phyloP scores from a whole-genome alignment of 2,329 filamentous ascomycete species.

The Penicillium sp. region DNA sequence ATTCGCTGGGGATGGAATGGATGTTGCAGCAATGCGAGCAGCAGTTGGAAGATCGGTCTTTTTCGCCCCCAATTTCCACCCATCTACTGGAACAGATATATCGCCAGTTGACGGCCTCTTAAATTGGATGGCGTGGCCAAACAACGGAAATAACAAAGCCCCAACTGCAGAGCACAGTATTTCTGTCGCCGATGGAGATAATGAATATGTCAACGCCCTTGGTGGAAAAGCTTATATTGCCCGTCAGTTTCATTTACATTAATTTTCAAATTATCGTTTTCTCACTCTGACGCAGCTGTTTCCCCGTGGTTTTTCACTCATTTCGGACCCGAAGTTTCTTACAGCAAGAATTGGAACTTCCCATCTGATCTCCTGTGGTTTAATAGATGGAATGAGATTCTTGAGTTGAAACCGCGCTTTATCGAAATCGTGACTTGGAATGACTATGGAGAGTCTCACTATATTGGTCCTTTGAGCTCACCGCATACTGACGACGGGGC shows the following conservation, averaged over 20 bases:
- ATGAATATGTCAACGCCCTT: constrained; percentile 34
- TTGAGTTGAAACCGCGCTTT: constrained; percentile 48
- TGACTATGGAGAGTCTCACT: constrained; percentile 57
- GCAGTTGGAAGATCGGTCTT: constrained; percentile 46
- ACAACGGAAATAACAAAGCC: constrained; percentile 50
- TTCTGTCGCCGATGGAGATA: constrained; percentile 44
- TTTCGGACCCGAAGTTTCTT: constrained; percentile 45
- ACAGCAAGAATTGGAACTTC: constrained; percentile 54
- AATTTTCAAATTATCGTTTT: neutral
- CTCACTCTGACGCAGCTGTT: constrained; percentile 28
- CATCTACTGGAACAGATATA: constrained; percentile 37
- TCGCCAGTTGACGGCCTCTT: constrained; percentile 41
- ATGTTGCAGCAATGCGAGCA: constrained; percentile 42
- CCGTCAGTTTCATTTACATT: constrained; percentile 27
- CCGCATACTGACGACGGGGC: constrained; percentile 37
- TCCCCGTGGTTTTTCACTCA: constrained; percentile 55
- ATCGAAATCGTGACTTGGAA: constrained; percentile 51
- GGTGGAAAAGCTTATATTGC: constrained; percentile 50
- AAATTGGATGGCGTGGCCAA: constrained; percentile 47
- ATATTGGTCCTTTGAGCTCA: constrained; percentile 48
- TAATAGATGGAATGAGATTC: constrained; percentile 43
- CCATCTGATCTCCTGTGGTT: constrained; percentile 46
- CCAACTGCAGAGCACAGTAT: constrained; percentile 42
- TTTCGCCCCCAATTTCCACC: constrained; percentile 53
- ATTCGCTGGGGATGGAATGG: constrained; percentile 50